phyloP scores from a whole-genome alignment of 1,139 yeast species.

The Protomyces pachydermus region DNA sequence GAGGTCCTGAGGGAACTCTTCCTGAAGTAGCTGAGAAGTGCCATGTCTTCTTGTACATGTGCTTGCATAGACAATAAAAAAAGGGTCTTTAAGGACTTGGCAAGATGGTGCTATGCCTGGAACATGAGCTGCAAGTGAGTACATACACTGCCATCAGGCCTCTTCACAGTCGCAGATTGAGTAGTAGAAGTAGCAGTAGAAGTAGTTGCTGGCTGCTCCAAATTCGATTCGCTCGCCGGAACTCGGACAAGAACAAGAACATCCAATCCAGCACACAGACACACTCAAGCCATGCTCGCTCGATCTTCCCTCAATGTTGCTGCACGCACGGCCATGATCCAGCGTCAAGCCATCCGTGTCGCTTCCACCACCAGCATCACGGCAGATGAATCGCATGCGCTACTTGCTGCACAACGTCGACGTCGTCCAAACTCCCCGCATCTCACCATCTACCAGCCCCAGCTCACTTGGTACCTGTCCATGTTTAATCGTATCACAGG shows the following conservation, averaged over 20 bases:
- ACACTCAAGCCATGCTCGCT: slow-evolving; percentile 1
- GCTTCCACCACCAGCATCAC: slow-evolving; percentile 52
- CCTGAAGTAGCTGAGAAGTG: slow-evolving; percentile 28
- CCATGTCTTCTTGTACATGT: too few relatives aligned
- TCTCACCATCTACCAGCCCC: slow-evolving; percentile 81
- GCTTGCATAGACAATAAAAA: too few relatives aligned
- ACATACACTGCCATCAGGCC: not conserved
- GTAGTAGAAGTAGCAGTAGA: too few relatives aligned
- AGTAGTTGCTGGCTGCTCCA: not conserved
- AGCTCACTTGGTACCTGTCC: slow-evolving; percentile 77
- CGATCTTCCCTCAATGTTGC: slow-evolving; percentile 1
- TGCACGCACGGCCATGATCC: not conserved
- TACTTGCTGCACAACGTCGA: slow-evolving; percentile 74
- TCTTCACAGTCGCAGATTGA: not conserved
- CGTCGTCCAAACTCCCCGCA: slow-evolving; percentile 92
- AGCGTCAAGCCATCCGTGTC: slow-evolving; percentile 9
- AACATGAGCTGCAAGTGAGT: not conserved
- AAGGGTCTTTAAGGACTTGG: too few relatives aligned
- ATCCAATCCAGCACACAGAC: not conserved
- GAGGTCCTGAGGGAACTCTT: slow-evolving; percentile 78
- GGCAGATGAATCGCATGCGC: slow-evolving; percentile 58
- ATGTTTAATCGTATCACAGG: slow-evolving; percentile 84
- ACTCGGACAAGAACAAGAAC: not conserved
- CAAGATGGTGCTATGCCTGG: too few relatives aligned
- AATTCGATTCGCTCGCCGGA: not conserved